Conservation (phyloP, 2,329 filamentous ascomycete genomes). For the Chaetomiaceae sp. region DNA sequence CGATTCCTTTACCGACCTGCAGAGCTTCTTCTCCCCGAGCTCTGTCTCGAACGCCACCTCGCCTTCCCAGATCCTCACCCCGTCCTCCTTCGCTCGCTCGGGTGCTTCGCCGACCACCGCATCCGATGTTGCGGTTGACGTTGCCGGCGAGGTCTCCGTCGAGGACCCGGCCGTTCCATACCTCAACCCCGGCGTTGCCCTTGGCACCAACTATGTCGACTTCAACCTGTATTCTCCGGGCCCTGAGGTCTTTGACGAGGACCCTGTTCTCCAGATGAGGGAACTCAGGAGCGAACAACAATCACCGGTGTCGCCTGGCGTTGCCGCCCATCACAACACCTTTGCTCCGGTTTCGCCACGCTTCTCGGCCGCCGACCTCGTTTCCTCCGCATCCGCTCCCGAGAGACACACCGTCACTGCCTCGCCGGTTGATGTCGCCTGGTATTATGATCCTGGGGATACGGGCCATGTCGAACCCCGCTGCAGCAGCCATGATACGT, state of each 20-base stretch:
- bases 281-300: constrained; percentile 17
- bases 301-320: constrained; percentile 10
- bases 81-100: constrained; percentile 18
- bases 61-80: constrained; percentile 32
- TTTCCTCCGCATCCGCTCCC: neutral
- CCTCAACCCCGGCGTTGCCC: constrained; percentile 34
- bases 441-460: constrained; percentile 12
- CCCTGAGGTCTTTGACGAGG: constrained; percentile 46
- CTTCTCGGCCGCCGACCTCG: neutral
- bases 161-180: constrained; percentile 37
- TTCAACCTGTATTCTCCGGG: constrained; percentile 53
- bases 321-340: neutral
- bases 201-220: constrained; percentile 46
- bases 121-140: constrained; percentile 10
- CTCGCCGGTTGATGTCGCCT: neutral
- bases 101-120: constrained; percentile 15
- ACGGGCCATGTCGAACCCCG: neutral
- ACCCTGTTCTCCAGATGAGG: constrained; percentile 25
- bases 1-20: constrained; percentile 44
- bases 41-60: constrained; percentile 32
- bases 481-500: neutral
- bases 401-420: neutral
- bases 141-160: constrained; percentile 10
- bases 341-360: neutral
- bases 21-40: constrained; percentile 40